Base-by-base conservation (phyloP, 495 filamentous ascomycete genomes). In the Penicillium cataractarum region DNA sequence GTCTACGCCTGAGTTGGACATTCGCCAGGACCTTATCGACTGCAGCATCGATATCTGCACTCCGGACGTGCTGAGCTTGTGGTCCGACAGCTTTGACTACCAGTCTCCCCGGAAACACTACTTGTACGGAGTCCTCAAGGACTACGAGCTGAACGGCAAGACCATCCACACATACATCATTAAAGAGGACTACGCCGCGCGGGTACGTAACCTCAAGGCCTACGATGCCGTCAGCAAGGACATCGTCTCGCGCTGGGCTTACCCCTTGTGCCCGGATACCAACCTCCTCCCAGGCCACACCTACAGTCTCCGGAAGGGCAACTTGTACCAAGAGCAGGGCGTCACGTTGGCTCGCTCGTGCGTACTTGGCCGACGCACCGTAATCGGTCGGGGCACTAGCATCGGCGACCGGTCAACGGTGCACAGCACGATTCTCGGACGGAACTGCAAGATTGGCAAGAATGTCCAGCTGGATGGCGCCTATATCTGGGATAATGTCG, bases 31-130 rank as follows among this genome's bases (percentile, higher is more conserved):
- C 67, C 78, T 99, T 55, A 90, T 97, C 57, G 96, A 99, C 77
- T 95, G 92, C 68, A 91, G 89, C 57, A 94, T 99, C 71, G 95
- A 99, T 70, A 98, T 99, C 63, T 99, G 96, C 75, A 97, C 96
- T 0, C 92, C 93, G 0, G 95, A 98, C 67, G 92, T 97, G 21
- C 82, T 98, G 48, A 92, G 93, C 31, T 78, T 97, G 60, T 99
- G 95, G 92, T 93, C 92, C 7, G 95, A 99, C 71, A 96, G 92
- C 71, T 99, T 99, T 74, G 95, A 99, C 76, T 97, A 95, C 76
- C 90, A 97, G 69, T 81, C 90, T 4, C 90, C 95, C 8, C 86
- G 95, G 57, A 88, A 88, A 64, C 92, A 96, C 68, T 98, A 96
- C 67, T 73, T 99, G 27, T 88, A 91, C 65, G 92, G 92, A 61